Evolutionary conservation across 2,329 filamentous ascomycete genomes (phyloP), one percentile per base, ranked within the genome.

Genomic region (Aureobasidium uvarum): DNA sequence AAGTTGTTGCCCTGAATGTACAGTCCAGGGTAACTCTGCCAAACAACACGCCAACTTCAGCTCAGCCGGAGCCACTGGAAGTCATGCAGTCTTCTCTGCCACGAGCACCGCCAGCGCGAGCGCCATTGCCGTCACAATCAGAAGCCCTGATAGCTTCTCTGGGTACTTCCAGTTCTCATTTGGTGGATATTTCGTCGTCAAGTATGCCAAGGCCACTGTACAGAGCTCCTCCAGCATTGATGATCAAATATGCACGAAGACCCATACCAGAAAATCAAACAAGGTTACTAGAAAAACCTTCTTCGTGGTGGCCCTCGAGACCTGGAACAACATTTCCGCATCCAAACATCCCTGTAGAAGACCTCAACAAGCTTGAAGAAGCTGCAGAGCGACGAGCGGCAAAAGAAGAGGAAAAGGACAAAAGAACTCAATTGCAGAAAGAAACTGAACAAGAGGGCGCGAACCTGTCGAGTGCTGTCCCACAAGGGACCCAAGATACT

Each of bases 251-350:
- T 60, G 69, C 69, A 16, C 70, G 72, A 3, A 66, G 68, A 28
- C 73, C 65, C 36, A 74, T 79, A 5, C 78, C 81, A 1, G 75
- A 72, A 31, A 77, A 82, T 18, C 86, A 89, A 69, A 71, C 73
- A 50, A 69, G 75, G 10, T 74, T 88, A 5, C 73, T 89, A 1
- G 77, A 80, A 6, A 72, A 76, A 13, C 67, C 74, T 6, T 76
- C 80, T 18, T 82, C 72, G 7, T 78, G 76, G 77, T 66, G 75
- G 10, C 75, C 77, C 8, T 68, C 77, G 11, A 68, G 71, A 18
- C 71, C 75, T 4, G 78, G 78, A 18, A 64, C 68, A 2, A 67
- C 67, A 7, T 76, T 78, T 28, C 77, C 77, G 5, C 62, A 67
- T 20, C 74, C 74, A 7, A 80, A 80, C 66, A 71, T 80, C 18